Conservation (phyloP, 306 rosid species). For the Prinsepia uniflora region DNA sequence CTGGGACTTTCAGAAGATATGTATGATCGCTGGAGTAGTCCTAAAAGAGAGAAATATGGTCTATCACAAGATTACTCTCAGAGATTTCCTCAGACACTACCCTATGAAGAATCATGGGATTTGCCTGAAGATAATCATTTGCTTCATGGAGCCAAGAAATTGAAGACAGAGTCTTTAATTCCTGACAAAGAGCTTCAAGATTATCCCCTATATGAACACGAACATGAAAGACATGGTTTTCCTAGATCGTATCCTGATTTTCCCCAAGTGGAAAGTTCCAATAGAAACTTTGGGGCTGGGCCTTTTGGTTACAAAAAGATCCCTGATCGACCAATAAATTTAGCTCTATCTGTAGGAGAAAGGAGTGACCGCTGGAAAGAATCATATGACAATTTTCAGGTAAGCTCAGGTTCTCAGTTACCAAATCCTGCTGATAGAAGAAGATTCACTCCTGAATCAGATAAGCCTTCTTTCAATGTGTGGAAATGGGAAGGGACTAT, state of each 20-base stretch:
- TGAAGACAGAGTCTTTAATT: constrained; percentile 51
- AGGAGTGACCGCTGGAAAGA: constrained; percentile 61
- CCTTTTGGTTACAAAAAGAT: constrained; percentile 48
- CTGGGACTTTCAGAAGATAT: constrained; percentile 46
- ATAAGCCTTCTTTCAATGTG: constrained; percentile 50
- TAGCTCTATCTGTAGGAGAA: constrained; percentile 40
- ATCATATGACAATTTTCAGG: constrained; percentile 54
- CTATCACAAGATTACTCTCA: constrained; percentile 45
- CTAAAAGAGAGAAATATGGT: constrained; percentile 54
- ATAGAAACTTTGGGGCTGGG: constrained; percentile 52
- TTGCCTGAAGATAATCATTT: constrained; percentile 52
- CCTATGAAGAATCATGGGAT: constrained; percentile 61
- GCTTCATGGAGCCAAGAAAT: constrained; percentile 57
- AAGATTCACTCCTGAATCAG: constrained; percentile 66
- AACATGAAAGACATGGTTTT: constrained; percentile 52
- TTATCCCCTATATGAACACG: constrained; percentile 55
- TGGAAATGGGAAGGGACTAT: constrained; percentile 99
- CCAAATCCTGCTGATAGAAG: constrained; percentile 48
- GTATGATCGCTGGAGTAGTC: constrained; percentile 49
- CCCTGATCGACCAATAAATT: constrained; percentile 45
- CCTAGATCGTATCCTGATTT: constrained; percentile 46
- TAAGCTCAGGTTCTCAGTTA: constrained; percentile 45
- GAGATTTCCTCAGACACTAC: constrained; percentile 43
- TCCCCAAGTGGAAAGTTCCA: constrained; percentile 41
- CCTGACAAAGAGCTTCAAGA: constrained; percentile 80